Percentiles rank a stretch among this genome's conserved stretches.
These are phyloP conservation scores for Endoconidiophora polonica DNA, from an alignment of 2,329 filamentous ascomycete species.

Conservation along the genomic window DNA sequence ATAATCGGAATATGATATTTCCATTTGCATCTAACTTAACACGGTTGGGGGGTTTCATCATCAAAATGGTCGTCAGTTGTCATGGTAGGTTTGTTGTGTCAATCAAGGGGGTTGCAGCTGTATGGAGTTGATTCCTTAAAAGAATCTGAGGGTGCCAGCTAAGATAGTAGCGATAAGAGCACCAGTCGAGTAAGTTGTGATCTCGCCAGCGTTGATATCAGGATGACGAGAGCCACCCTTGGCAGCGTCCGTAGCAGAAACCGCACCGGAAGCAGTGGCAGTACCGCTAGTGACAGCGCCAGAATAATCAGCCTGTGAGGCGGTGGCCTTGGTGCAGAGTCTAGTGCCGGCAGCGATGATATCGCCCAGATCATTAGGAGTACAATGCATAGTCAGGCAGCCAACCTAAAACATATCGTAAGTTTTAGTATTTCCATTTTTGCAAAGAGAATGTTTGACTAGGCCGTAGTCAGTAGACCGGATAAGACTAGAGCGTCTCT, in stretches of 20 bases:
- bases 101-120: too few species aligned
- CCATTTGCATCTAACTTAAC: too few species aligned
- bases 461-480: too few species aligned
- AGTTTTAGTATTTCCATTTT: background rate
- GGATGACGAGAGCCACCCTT: constrained; percentile 12
- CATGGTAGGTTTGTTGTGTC: too few species aligned
- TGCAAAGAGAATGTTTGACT: background rate
- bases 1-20: too few species aligned
- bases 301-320: constrained; percentile 9
- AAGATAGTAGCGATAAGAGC: constrained; percentile 18
- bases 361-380: constrained; percentile 17
- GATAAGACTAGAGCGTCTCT: too few species aligned
- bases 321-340: constrained; percentile 18
- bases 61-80: too few species aligned
- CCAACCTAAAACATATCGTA: background rate
- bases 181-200: constrained; percentile 19
- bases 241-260: background rate
- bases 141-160: background rate
- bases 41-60: too few species aligned
- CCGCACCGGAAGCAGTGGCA: constrained; percentile 2
- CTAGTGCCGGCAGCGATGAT: constrained; percentile 20
- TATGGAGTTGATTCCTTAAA: background rate
- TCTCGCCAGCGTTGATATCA: constrained; percentile 18
- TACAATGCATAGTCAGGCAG: constrained; percentile 23
- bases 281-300: constrained; percentile 2